These are phyloP conservation scores for Dendrothele bispora DNA, from an alignment of 768 basidiomycete species.

Conservation along the genomic window DNA sequence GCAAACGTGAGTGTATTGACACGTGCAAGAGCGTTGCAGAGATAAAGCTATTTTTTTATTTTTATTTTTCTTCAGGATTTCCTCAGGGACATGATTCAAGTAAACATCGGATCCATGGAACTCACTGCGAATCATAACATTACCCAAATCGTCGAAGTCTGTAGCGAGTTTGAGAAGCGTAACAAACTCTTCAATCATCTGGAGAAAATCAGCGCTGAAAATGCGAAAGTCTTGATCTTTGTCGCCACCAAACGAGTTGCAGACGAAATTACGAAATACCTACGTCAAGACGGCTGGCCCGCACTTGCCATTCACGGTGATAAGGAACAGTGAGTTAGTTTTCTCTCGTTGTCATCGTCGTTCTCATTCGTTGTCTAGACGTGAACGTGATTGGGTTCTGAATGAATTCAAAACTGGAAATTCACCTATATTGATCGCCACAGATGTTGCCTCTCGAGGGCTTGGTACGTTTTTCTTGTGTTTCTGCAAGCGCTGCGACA, in stretches of 20 bases:
- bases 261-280: conserved; percentile 97
- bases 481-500: conserved; percentile 46
- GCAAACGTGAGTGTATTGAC: conserved; percentile 64
- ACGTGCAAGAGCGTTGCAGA: background rate
- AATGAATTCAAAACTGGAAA: conserved; percentile 98
- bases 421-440: conserved; percentile 96
- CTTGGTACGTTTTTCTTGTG: conserved; percentile 79
- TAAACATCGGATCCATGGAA: conserved; percentile 99
- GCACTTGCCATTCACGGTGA: conserved; percentile 99
- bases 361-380: conserved; percentile 41
- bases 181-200: conserved; percentile 95
- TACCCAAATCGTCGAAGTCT: conserved; percentile 92
- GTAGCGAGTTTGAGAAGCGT: conserved; percentile 97
- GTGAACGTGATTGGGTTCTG: conserved; percentile 99
- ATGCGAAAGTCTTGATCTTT: conserved; percentile 98
- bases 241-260: conserved; percentile 97
- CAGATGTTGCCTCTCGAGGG: conserved; percentile 99
- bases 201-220: conserved; percentile 93
- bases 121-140: conserved; percentile 99
- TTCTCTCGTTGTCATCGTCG: background rate
- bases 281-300: conserved; percentile 99
- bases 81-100: conserved; percentile 94
- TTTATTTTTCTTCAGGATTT: conserved; percentile 67
- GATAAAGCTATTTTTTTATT: conserved; percentile 3
- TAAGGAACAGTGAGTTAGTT: conserved; percentile 84